phyloP scores from a whole-genome alignment of 345 rosid genomes.

The Laguncularia racemosa region DNA sequence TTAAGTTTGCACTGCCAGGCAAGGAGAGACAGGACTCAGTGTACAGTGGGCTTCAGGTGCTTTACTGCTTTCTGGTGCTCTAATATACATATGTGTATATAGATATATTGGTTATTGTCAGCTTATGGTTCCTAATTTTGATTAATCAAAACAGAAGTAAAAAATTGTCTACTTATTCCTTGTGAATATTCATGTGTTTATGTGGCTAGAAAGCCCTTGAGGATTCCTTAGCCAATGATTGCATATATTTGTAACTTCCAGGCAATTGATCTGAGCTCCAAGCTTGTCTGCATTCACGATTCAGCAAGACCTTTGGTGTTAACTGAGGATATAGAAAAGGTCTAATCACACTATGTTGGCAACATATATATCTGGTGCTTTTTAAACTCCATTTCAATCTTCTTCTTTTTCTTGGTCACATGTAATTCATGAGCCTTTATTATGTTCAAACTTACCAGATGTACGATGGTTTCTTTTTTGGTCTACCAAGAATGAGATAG shows the following conservation, averaged over 20 bases:
- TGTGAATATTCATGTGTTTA: too few species aligned
- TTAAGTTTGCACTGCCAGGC: conserved; percentile 80
- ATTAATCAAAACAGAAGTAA: too few species aligned
- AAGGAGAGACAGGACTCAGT: conserved; percentile 98
- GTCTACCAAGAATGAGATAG: too few species aligned
- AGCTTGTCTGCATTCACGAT: conserved; percentile 93
- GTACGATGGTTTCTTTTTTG: too few species aligned
- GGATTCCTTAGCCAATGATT: not conserved
- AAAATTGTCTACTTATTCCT: too few species aligned
- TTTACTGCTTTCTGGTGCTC: conserved; percentile 27
- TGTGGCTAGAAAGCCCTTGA: too few species aligned
- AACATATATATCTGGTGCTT: not conserved
- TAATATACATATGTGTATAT: not conserved
- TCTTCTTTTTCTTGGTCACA: not conserved
- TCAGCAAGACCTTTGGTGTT: conserved; percentile 85
- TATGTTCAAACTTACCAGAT: too few species aligned
- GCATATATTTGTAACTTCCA: conserved; percentile 17
- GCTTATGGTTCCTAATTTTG: too few species aligned
- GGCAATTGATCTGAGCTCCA: conserved; percentile 55
- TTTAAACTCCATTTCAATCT: not conserved
- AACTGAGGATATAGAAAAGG: conserved; percentile 67
- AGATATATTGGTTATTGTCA: too few species aligned
- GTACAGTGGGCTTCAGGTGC: conserved; percentile 83
- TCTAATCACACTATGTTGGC: conserved; percentile 10
- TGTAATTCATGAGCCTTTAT: too few species aligned